These are phyloP conservation scores for Trichophyton mentagrophytes DNA, from an alignment of 2,329 filamentous ascomycete species.

Conservation along the genomic window DNA sequence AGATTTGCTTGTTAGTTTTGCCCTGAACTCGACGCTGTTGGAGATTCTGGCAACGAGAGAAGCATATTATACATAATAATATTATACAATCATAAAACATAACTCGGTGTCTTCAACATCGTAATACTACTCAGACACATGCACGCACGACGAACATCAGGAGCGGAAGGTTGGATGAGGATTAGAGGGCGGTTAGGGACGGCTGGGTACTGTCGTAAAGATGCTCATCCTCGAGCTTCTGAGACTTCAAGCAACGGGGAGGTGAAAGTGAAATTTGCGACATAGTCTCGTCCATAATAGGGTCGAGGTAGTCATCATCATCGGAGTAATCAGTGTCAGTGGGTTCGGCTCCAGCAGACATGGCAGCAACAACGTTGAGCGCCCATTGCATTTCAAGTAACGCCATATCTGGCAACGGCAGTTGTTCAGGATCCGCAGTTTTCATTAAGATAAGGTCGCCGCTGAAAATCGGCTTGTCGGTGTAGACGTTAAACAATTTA, in stretches of 20 bases:
- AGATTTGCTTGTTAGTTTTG: neutral
- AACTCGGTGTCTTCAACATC: neutral
- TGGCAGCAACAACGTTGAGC: slow-evolving; percentile 1
- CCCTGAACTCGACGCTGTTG: neutral
- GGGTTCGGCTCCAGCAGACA: slow-evolving; percentile 1
- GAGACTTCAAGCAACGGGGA: neutral
- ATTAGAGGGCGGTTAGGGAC: neutral
- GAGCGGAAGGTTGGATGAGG: neutral
- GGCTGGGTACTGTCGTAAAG: neutral
- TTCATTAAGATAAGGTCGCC: neutral
- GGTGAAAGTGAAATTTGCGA: neutral
- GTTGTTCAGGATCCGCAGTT: neutral
- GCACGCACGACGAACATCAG: neutral
- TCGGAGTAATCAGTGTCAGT: neutral
- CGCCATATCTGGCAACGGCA: neutral
- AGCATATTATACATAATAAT: neutral
- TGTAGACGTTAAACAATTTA: neutral
- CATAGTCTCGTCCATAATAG: neutral
- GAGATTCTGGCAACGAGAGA: neutral
- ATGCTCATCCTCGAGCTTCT: neutral
- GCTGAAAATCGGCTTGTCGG: neutral
- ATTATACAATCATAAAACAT: neutral
- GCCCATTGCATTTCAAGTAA: slow-evolving; percentile 5
- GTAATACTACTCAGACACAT: neutral
- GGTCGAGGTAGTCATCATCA: neutral